Base-by-base conservation (phyloP, 148 eudicot species). In the Selenicereus undatus region DNA sequence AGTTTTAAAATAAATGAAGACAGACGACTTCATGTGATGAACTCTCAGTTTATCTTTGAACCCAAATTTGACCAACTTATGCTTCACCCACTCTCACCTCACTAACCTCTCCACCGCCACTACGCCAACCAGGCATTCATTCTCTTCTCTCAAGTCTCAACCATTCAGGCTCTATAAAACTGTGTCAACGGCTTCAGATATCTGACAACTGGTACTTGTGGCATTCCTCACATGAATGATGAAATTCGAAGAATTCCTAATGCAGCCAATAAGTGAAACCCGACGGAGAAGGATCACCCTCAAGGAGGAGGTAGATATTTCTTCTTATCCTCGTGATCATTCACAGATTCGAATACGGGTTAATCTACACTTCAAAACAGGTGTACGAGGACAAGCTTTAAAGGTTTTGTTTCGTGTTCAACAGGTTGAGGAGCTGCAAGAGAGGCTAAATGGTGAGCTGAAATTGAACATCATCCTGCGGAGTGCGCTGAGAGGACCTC, bases 181-280 rank as follows among this genome's bases (percentile, higher is more conserved):
- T 7, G 12, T 66, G 71, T 66, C 71, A 11, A 66, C 30, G 14
- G 71, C 32, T 36, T 43, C 11, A 50, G 50, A n/a, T 81, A 51
- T 58, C 51, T 7, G 51, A 16, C 42, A 32, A 17, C 60, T 74
- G 22, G 73, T 29, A 42, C 56, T 36, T 66, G 58, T 79, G 27
- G 1, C 4, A 50, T 50, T 56, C 35, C 6, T 66, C 27, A 45
- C 50, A 4, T 35, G 76, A 73, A 89, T 16, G 36, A 93, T 95
- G 98, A 95, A 93, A 86, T 90, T 95, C 80, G 97, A 95, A 81
- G 96, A 95, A 65, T 86, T 93, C 73, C 77, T 95, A 76, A 93
- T 87, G 92, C 90, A 86, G 80, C 84, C 91, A n/a, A 12, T 27
- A 51, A 83, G 85, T 30, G 91, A 93, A 43, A 90, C 84, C 32